Evolutionary conservation across 768 basidiomycete genomes (phyloP).

Genomic region (Solioccasus polychromus): DNA sequence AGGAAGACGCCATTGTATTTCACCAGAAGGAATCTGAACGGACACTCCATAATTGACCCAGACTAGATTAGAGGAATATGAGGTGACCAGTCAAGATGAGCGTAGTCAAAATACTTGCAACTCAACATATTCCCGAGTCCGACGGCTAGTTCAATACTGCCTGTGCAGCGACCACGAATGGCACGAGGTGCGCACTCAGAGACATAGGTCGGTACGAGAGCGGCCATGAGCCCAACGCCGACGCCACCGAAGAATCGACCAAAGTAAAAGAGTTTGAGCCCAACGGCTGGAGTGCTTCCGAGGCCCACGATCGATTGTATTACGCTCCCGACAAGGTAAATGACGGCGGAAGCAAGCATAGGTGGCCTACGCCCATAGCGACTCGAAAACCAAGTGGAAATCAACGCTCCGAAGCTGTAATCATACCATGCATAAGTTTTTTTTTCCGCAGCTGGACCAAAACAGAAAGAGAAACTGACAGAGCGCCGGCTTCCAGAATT

Average conservation of each 20-base stretch:
- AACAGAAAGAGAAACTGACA: conserved; percentile 32
- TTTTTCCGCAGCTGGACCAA: neutral
- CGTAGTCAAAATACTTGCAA: conserved; percentile 20
- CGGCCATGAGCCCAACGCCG: conserved; percentile 54
- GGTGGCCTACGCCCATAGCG: conserved; percentile 46
- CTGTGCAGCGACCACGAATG: conserved; percentile 51
- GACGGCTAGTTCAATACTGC: conserved; percentile 36
- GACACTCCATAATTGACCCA: conserved; percentile 49
- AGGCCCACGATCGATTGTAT: conserved; percentile 45
- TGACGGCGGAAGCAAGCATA: conserved; percentile 41
- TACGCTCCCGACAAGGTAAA: conserved; percentile 48
- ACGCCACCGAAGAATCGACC: conserved; percentile 59
- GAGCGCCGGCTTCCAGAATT: conserved; percentile 46
- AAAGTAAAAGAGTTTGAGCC: conserved; percentile 41
- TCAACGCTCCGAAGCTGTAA: conserved; percentile 45
- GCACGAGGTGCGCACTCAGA: conserved; percentile 47
- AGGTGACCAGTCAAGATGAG: neutral
- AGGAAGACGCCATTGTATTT: conserved; percentile 53
- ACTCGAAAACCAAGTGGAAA: conserved; percentile 38
- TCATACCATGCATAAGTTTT: no score
- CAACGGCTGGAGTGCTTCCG: conserved; percentile 35
- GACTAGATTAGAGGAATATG: conserved; percentile 26
- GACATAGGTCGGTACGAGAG: conserved; percentile 49
- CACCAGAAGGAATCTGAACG: conserved; percentile 33
- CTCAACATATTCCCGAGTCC: conserved; percentile 35